phyloP scores from a whole-genome alignment of 805 yeast species.

The Candida odintsovae region DNA sequence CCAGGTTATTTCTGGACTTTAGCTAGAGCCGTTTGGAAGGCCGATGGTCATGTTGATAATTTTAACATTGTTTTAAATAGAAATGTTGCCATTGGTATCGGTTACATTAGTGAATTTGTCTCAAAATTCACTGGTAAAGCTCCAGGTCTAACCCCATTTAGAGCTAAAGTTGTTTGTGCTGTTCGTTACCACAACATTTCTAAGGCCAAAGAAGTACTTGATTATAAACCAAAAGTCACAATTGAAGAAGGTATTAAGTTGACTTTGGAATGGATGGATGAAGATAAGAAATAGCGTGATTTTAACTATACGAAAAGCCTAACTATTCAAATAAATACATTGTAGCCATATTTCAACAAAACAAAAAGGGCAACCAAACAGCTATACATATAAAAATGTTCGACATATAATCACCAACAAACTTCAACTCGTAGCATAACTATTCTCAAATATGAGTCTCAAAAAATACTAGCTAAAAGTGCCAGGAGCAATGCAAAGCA shows the following conservation, averaged over 20 bases:
- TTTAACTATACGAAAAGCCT: not conserved
- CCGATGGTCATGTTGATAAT: conserved; percentile 79
- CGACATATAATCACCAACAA: too few species aligned
- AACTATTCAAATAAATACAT: not conserved
- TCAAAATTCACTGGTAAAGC: conserved; percentile 72
- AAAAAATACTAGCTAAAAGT: too few species aligned
- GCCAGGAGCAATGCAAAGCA: not conserved
- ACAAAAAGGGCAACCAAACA: not conserved
- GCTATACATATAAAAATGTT: not conserved
- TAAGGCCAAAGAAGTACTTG: conserved; percentile 75
- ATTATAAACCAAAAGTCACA: conserved; percentile 74
- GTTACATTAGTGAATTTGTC: conserved; percentile 73
- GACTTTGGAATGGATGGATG: conserved; percentile 88
- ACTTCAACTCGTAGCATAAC: too few species aligned
- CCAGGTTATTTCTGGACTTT: conserved; percentile 97
- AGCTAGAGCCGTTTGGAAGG: conserved; percentile 96
- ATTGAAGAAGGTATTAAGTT: conserved; percentile 73
- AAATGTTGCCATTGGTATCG: conserved; percentile 74
- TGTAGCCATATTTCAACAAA: not conserved
- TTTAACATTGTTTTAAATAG: conserved; percentile 62
- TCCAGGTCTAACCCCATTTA: conserved; percentile 92
- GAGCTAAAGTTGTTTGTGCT: conserved; percentile 91
- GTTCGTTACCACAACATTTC: conserved; percentile 86
- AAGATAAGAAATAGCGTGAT: conserved; percentile 28
- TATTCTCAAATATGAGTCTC: too few species aligned